phyloP scores from a whole-genome alignment of 2,329 filamentous ascomycete species.

The Xylariaceae sp. region DNA sequence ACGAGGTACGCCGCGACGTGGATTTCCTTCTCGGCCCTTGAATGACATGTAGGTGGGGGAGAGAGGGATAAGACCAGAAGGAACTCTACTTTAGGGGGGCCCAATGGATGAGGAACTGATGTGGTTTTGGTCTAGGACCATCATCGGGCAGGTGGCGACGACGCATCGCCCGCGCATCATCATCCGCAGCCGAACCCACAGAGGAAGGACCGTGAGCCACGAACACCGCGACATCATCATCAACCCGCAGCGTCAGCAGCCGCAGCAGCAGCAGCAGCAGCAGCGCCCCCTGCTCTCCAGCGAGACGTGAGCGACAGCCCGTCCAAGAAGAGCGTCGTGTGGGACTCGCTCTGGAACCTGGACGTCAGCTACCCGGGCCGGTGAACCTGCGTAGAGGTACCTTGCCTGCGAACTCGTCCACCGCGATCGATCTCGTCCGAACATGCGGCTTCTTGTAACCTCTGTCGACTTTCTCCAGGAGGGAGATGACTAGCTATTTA shows the following conservation, averaged over 20 bases:
- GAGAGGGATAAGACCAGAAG: too few relatives aligned
- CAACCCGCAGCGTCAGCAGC: conserved; percentile 21
- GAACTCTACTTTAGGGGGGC: too few relatives aligned
- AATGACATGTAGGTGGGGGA: too few relatives aligned
- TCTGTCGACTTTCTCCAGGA: too few relatives aligned
- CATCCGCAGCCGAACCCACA: conserved; percentile 13
- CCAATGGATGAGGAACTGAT: conserved; percentile 19
- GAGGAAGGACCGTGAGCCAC: conserved; percentile 11
- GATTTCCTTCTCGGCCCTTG: conserved; percentile 45
- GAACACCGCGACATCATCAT: conserved; percentile 13
- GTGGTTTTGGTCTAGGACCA: conserved; percentile 20
- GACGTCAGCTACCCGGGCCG: conserved; percentile 46
- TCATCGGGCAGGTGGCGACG: too few relatives aligned
- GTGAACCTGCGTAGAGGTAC: too few relatives aligned
- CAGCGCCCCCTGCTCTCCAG: conserved; percentile 18
- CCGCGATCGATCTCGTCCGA: too few relatives aligned
- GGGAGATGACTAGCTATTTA: too few relatives aligned
- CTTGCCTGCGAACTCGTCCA: too few relatives aligned
- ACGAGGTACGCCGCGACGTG: conserved; percentile 46
- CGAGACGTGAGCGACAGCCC: conserved; percentile 32
- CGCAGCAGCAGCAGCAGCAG: conserved; percentile 10
- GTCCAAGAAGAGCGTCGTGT: conserved; percentile 44
- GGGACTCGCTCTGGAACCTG: conserved; percentile 55
- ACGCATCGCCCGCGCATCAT: conserved; percentile 10
- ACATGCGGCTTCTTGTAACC: too few relatives aligned